A percentile compares a stretch with the other conserved stretches of the same genome.
These are phyloP conservation scores for Hippophae tibetana DNA, from an alignment of 306 rosid species.

Conservation along the genomic window DNA sequence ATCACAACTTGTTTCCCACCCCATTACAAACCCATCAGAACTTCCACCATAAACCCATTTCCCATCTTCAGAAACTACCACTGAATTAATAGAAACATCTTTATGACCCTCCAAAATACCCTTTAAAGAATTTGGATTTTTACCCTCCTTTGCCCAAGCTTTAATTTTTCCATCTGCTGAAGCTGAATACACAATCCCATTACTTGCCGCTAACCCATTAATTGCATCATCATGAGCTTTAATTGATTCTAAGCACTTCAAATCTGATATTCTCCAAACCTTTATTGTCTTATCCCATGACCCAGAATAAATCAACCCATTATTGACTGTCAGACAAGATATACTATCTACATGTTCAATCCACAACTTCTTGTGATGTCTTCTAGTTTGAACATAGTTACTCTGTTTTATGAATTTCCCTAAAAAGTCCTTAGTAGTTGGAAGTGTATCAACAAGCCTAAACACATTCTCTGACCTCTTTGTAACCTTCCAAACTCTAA, in stretches of 20 bases:
- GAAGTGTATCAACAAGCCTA: conserved; percentile 56
- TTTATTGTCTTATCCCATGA: conserved; percentile 92
- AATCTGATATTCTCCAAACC: conserved; percentile 73
- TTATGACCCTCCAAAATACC: conserved; percentile 70
- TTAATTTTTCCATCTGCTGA: conserved; percentile 93
- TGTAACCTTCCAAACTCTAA: conserved; percentile 85
- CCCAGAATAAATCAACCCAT: conserved; percentile 75
- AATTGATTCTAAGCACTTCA: conserved; percentile 83
- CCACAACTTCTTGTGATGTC: conserved; percentile 79
- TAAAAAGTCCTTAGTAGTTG: conserved; percentile 71
- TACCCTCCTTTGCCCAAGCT: conserved; percentile 60
- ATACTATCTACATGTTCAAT: conserved; percentile 81
- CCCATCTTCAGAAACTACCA: conserved; percentile 65
- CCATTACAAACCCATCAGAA: conserved; percentile 66
- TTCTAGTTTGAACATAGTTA: conserved; percentile 73
- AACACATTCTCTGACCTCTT: conserved; percentile 66
- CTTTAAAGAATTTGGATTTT: conserved; percentile 36
- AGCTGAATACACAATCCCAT: conserved; percentile 78
- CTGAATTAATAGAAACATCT: conserved; percentile 61
- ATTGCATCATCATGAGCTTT: conserved; percentile 91
- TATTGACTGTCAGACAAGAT: conserved; percentile 58
- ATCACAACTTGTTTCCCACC: conserved; percentile 41
- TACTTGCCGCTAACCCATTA: conserved; percentile 57
- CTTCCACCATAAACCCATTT: conserved; percentile 75
- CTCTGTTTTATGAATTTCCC: conserved; percentile 83